Evolutionary conservation across 192 early-diverging fungal species (phyloP).

Genomic region (Umbelopsis isabellina): DNA sequence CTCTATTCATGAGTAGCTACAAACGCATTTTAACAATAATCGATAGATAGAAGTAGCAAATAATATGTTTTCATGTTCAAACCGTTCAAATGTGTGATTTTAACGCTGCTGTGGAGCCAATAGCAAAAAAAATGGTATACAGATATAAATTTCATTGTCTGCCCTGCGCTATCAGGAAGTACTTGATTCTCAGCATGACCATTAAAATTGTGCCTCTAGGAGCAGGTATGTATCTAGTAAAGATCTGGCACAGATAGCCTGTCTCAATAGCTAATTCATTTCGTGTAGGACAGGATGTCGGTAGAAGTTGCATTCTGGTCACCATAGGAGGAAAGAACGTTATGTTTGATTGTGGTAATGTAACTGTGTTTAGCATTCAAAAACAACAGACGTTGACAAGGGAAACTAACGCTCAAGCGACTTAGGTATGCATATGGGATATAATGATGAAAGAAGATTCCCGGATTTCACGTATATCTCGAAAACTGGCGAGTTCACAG

Average conservation of each 20-base stretch:
- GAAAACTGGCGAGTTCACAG: constrained; percentile 77
- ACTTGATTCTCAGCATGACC: constrained; percentile 30
- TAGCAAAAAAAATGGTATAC: not conserved
- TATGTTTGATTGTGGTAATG: constrained; percentile 84
- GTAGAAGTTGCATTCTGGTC: constrained; percentile 81
- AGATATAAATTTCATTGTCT: too few species aligned
- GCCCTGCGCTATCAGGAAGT: too few species aligned
- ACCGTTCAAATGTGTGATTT: not conserved
- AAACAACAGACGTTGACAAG: not conserved
- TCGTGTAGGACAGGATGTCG: constrained; percentile 86
- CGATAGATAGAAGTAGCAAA: not conserved
- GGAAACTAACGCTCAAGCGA: not conserved
- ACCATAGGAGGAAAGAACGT: constrained; percentile 79
- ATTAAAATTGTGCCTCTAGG: constrained; percentile 71
- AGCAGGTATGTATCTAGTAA: constrained; percentile 37
- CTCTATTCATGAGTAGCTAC: not conserved
- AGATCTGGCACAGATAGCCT: not conserved
- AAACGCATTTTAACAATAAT: not conserved
- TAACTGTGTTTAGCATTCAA: not conserved
- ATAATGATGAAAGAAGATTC: constrained; percentile 88
- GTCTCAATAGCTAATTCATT: not conserved
- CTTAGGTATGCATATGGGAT: constrained; percentile 90
- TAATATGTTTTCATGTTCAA: not conserved
- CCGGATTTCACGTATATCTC: constrained; percentile 96
- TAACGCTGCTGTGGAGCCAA: not conserved